A percentile compares a stretch with the other conserved stretches of the same genome.
phyloP scores from a whole-genome alignment of 2,329 filamentous ascomycete species.

The Alternaria incomplexa region DNA sequence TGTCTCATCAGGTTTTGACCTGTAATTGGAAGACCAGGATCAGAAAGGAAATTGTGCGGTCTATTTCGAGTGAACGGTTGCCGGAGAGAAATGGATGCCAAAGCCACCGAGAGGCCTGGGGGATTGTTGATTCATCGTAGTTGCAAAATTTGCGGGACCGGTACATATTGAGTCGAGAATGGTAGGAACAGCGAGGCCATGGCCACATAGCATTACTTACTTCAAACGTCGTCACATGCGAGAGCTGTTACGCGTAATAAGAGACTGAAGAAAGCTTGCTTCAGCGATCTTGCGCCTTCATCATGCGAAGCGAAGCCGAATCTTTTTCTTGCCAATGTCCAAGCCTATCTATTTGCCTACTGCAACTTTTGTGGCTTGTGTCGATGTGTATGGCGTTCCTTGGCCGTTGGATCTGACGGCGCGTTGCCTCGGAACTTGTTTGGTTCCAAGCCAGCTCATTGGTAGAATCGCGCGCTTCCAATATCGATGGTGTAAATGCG shows the following conservation, averaged over 20 bases:
- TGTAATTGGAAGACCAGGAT: conserved; percentile 7
- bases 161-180: not conserved
- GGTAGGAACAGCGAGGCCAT: not conserved
- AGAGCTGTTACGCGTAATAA: not conserved
- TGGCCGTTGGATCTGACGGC: not conserved
- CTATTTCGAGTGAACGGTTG: conserved; percentile 10
- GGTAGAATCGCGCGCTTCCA: not conserved
- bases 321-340: not conserved
- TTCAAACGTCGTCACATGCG: not conserved
- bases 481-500: not conserved
- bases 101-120: not conserved
- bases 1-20: conserved; percentile 7
- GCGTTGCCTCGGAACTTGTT: conserved; percentile 12
- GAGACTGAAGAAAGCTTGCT: not conserved
- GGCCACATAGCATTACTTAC: too few relatives aligned
- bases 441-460: conserved; percentile 1
- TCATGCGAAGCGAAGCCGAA: not conserved
- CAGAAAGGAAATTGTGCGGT: conserved; percentile 11
- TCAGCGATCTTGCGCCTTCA: not conserved
- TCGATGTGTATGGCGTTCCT: not conserved
- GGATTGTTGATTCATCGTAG: not conserved
- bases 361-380: conserved; percentile 1
- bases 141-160: not conserved
- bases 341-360: not conserved
- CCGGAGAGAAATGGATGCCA: conserved; percentile 1